A percentile compares a stretch with the other conserved stretches of the same genome.
Evolutionary conservation across 495 filamentous ascomycete genomes (phyloP).

Genomic region (Pyrenula aspistea): DNA sequence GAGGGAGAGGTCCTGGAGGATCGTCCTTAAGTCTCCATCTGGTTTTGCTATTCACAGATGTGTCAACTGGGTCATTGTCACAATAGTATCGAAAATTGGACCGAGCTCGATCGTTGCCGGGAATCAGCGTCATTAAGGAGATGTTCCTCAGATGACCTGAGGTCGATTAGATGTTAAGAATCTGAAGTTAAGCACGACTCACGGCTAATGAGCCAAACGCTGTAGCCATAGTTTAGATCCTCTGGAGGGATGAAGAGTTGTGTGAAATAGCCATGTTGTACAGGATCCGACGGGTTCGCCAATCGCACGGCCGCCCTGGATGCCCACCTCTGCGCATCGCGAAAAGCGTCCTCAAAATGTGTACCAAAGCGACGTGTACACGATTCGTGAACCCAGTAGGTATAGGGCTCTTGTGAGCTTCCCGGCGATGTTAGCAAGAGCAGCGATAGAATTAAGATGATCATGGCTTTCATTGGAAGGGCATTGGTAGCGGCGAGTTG

Average conservation of each 20-base stretch:
- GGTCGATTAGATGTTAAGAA: background rate
- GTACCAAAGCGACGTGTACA: background rate
- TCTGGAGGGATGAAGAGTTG: background rate
- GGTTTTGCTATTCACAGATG: background rate
- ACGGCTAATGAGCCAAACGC: background rate
- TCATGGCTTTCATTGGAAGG: background rate
- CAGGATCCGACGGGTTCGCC: background rate
- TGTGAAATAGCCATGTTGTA: background rate
- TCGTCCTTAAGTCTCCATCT: background rate
- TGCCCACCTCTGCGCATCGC: background rate
- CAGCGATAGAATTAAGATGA: background rate
- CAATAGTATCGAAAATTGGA: background rate
- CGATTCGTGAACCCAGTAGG: background rate
- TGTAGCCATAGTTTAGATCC: background rate
- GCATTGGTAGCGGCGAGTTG: background rate
- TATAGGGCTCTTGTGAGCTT: background rate
- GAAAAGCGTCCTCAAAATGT: background rate
- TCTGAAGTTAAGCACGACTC: background rate
- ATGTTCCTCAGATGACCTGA: background rate
- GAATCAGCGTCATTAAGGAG: background rate
- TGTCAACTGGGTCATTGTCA: background rate
- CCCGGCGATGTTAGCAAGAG: background rate
- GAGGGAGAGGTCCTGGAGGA: background rate
- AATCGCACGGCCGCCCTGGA: background rate
- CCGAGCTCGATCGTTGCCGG: background rate